These are phyloP conservation scores for Alternaria hordeiaustralica DNA, from an alignment of 2,329 filamentous ascomycete species.

Conservation along the genomic window DNA sequence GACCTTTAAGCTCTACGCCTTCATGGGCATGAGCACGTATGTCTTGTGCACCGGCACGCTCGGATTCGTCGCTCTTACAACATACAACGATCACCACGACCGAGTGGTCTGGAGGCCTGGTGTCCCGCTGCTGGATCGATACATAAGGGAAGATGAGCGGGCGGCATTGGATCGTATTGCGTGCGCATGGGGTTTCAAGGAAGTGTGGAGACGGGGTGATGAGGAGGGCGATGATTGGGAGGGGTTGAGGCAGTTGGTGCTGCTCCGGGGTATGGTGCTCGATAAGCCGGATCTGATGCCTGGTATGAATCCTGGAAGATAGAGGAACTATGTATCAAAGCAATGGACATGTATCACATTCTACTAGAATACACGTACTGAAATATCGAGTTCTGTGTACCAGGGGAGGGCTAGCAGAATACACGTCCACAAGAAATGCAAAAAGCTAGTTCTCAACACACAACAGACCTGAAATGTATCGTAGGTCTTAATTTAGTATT, in stretches of 20 bases:
- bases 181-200: conserved; percentile 89
- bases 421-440: too few species aligned
- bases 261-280: conserved; percentile 84
- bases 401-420: too few species aligned
- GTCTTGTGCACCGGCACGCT: conserved; percentile 80
- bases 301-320: conserved; percentile 70
- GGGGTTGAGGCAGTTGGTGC: conserved; percentile 79
- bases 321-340: background rate
- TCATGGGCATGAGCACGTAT: conserved; percentile 83
- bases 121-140: conserved; percentile 78
- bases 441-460: too few species aligned
- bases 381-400: too few species aligned
- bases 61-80: conserved; percentile 83
- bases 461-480: too few species aligned
- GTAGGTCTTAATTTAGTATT: too few species aligned
- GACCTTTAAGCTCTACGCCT: conserved; percentile 77
- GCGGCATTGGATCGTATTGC: conserved; percentile 86
- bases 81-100: conserved; percentile 93
- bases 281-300: conserved; percentile 91
- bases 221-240: conserved; percentile 94
- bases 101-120: conserved; percentile 89
- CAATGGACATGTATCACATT: background rate
- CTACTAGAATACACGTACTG: too few species aligned
- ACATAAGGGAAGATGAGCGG: conserved; percentile 88
- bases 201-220: conserved; percentile 79